Conservation (phyloP, 805 yeast species). For the Komagataella pastoris region DNA sequence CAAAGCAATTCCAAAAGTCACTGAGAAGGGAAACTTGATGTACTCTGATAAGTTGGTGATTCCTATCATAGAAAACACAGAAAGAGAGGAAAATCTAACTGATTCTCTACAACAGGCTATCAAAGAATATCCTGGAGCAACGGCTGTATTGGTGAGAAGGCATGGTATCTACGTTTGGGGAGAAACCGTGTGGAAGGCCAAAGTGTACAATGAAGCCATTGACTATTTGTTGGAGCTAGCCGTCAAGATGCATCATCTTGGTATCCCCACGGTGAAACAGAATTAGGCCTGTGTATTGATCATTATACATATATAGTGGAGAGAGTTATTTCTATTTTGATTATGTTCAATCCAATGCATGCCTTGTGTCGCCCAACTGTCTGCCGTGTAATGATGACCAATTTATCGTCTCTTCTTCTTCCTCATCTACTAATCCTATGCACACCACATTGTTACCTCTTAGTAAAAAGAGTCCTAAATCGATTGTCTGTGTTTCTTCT, state of each 20-base stretch:
- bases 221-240: slow-evolving; percentile 82
- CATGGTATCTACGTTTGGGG: slow-evolving; percentile 99
- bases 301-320: not conserved
- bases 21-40: slow-evolving; percentile 54
- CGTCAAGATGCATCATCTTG: slow-evolving; percentile 63
- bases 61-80: slow-evolving; percentile 86
- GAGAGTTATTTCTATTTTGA: not conserved
- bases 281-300: slow-evolving; percentile 3
- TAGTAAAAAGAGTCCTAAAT: slow-evolving; percentile 35
- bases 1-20: slow-evolving; percentile 72
- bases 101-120: slow-evolving; percentile 54
- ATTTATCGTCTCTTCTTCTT: slow-evolving; percentile 23
- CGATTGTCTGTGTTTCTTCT: slow-evolving; percentile 23
- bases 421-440: slow-evolving; percentile 38
- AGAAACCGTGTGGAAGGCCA: slow-evolving; percentile 82
- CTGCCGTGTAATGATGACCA: slow-evolving; percentile 19
- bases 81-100: slow-evolving; percentile 75
- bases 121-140: slow-evolving; percentile 55
- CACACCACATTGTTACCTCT: slow-evolving; percentile 50
- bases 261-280: slow-evolving; percentile 35
- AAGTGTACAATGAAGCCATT: slow-evolving; percentile 83
- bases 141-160: slow-evolving; percentile 82
- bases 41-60: slow-evolving; percentile 65
- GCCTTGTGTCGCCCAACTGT: slow-evolving; percentile 16
- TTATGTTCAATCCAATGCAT: slow-evolving; percentile 9